Evolutionary conservation across 2,329 filamentous ascomycete genomes (phyloP).

Genomic region (Cordyceps tenuipes): DNA sequence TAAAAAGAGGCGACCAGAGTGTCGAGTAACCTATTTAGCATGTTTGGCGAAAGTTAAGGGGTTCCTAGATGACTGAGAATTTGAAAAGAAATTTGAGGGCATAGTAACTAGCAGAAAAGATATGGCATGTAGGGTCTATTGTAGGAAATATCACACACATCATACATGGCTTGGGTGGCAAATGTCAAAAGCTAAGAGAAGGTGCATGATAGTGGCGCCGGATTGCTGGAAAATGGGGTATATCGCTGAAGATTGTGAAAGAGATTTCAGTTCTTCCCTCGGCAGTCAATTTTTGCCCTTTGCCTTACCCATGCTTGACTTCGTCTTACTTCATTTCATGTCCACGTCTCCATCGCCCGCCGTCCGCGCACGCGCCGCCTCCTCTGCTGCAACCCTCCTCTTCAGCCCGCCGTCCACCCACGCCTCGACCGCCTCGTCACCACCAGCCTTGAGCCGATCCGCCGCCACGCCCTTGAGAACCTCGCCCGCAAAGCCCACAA

Average conservation of each 20-base stretch:
- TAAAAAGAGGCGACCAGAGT: not conserved
- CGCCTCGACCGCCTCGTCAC: slow-evolving; percentile 55
- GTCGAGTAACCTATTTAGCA: not conserved
- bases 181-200: not conserved
- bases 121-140: not conserved
- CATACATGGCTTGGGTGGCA: not conserved
- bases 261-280: not conserved
- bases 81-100: not conserved
- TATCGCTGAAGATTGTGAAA: not conserved
- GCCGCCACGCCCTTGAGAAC: slow-evolving; percentile 78
- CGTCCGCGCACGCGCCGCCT: slow-evolving; percentile 23
- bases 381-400: slow-evolving; percentile 38
- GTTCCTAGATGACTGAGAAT: not conserved
- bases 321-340: slow-evolving; percentile 32
- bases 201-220: not conserved
- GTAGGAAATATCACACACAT: not conserved
- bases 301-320: not conserved
- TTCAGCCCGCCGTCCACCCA: slow-evolving; percentile 65
- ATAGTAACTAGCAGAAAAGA: not conserved
- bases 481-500: slow-evolving; percentile 90
- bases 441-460: slow-evolving; percentile 59
- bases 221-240: not conserved
- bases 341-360: slow-evolving; percentile 32
- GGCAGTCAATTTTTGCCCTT: not conserved
- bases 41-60: not conserved